phyloP scores from a whole-genome alignment of 495 filamentous ascomycete species.

The Pyronema domesticum region DNA sequence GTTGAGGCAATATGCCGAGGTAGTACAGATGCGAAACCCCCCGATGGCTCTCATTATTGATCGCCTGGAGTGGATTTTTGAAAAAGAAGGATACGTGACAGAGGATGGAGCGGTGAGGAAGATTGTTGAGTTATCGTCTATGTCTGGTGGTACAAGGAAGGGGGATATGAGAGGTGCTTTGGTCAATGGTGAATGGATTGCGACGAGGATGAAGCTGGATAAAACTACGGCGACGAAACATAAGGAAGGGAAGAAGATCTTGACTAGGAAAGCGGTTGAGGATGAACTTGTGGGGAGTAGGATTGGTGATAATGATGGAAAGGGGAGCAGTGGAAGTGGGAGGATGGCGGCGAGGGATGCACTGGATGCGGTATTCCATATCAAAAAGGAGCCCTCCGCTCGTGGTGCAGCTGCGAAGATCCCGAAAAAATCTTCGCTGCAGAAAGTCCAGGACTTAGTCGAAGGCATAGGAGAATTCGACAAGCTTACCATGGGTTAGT shows the following conservation, averaged over 20 bases:
- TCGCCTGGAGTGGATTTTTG: constrained; percentile 65
- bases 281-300: constrained; percentile 60
- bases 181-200: constrained; percentile 91
- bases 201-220: constrained; percentile 47
- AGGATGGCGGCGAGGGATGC: constrained; percentile 16
- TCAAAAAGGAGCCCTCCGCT: constrained; percentile 9
- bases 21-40: constrained; percentile 82
- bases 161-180: constrained; percentile 85
- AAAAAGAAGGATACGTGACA: constrained; percentile 64
- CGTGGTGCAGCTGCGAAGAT: constrained; percentile 42
- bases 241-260: constrained; percentile 25
- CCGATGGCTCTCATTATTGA: constrained; percentile 70
- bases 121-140: constrained; percentile 51
- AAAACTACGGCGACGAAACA: constrained; percentile 26
- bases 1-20: constrained; percentile 66
- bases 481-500: constrained; percentile 50
- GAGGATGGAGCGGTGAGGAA: constrained; percentile 76
- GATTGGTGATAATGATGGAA: constrained; percentile 38
- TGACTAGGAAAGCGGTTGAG: constrained; percentile 76
- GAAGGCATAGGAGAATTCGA: constrained; percentile 80
- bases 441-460: constrained; percentile 69
- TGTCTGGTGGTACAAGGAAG: constrained; percentile 42
- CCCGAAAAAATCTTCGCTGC: constrained; percentile 57
- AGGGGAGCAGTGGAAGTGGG: constrained; percentile 27
- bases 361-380: constrained; percentile 19